Percentiles rank a stretch among this genome's conserved stretches.
Evolutionary conservation across 1,284 basidiomycete genomes (phyloP).

Genomic region (Fomitopsis schrenkii): DNA sequence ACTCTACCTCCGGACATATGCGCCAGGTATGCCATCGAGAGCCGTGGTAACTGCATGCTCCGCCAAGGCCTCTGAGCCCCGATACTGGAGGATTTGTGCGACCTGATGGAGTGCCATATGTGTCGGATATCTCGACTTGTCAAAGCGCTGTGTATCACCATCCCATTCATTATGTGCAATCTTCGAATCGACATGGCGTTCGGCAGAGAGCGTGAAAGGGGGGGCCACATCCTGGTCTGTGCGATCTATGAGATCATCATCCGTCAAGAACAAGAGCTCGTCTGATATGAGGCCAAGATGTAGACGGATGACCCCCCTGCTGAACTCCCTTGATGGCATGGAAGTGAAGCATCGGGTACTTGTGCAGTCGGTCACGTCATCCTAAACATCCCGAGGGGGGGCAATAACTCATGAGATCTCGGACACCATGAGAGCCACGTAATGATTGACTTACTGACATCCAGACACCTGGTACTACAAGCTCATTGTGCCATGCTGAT

Average conservation of each 20-base stretch:
- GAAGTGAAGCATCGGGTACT: neutral
- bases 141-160: neutral
- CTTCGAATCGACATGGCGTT: neutral
- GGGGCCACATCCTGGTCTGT: neutral
- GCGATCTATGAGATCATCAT: neutral
- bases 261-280: neutral
- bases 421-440: neutral
- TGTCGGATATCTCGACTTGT: neutral
- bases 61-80: neutral
- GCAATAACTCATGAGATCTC: neutral
- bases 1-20: neutral
- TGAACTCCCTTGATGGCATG: neutral
- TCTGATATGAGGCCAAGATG: neutral
- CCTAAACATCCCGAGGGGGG: neutral
- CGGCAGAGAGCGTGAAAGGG: neutral
- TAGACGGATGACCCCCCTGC: neutral
- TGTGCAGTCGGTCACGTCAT: neutral
- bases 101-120: neutral
- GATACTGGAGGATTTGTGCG: neutral
- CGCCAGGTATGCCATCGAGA: neutral
- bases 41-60: neutral
- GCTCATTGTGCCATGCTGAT: neutral
- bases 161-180: neutral
- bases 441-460: neutral
- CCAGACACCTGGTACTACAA: neutral